Base-by-base conservation (phyloP, 2,329 filamentous ascomycete species). In the Byssoonygena ceratinophila region DNA sequence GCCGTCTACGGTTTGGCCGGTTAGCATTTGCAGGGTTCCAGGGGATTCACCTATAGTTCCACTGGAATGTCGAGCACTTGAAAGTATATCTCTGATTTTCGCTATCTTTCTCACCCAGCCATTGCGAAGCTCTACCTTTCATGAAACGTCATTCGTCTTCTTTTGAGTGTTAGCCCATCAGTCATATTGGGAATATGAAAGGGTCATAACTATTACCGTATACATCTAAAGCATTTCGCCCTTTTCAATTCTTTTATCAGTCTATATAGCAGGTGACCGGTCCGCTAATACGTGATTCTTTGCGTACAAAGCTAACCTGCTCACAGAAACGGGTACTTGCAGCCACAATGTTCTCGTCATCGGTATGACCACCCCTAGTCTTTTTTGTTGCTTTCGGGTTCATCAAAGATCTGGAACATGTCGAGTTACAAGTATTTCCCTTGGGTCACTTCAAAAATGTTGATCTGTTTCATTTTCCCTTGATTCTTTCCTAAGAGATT, bases 341-440 rank as follows among this genome's bases (percentile, higher is more conserved):
- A 47, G 46, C 16, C 16, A 49, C 34, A 32, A 49, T 49, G 46
- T 49, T 49, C 25, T 49, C 46, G 23, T 18, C 36, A 14, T 49
- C 46, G 36, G 46, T 49, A 49, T 20, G 46, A 11, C 20, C 12
- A 3, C 37, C 12, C n/a, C n/a, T 18, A 3, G 22, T 4, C 5
- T 20, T 41, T 29, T 41, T 12, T 37, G n/a, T 23, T 32, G 16
- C 36, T 37, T 23, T 48, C 7, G 1, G 25, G 5, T 40, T 41
- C 27, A 20, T 22, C n/a, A 41, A 40, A 41, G 14, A 16, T 31
- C 18, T 31, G 36, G 36, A 22, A 32, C 27, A 31, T 41, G 1
- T 20, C 16, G 22, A 16, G n/a, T 31, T 22, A 41, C 23, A 40
- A 40, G 22, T 16, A 16, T 23, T 16, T 16, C 4, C 6, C 14